A percentile compares a stretch with the other conserved stretches of the same genome.
phyloP scores from a whole-genome alignment of 2,329 filamentous ascomycete species.

The Penicillium sp. region DNA sequence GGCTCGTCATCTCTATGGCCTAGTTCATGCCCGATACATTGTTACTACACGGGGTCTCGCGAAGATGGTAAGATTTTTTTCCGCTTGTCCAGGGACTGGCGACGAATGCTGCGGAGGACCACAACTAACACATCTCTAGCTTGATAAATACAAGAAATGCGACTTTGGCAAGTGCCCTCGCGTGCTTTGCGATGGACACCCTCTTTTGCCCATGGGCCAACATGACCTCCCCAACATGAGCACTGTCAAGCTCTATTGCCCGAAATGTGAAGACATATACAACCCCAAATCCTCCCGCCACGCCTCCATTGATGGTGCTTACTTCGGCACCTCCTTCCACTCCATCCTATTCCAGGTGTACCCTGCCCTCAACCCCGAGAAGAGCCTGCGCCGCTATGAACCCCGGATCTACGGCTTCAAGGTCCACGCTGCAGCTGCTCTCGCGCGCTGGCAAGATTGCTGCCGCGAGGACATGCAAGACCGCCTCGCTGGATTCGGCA shows the following conservation, averaged over 20 bases:
- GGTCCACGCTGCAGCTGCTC: constrained; percentile 84
- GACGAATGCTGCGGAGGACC: not conserved
- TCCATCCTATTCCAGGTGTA: constrained; percentile 99
- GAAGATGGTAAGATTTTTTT: constrained; percentile 76
- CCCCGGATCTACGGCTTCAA: constrained; percentile 94
- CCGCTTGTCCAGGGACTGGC: not conserved
- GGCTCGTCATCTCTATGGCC: constrained; percentile 89
- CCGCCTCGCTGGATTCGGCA: constrained; percentile 67
- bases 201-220: constrained; percentile 91
- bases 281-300: constrained; percentile 98
- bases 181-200: constrained; percentile 91
- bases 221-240: constrained; percentile 86
- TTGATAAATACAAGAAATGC: constrained; percentile 98
- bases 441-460: constrained; percentile 87
- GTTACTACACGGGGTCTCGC: constrained; percentile 90
- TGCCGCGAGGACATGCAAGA: constrained; percentile 81
- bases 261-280: constrained; percentile 96
- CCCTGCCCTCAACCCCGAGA: constrained; percentile 82
- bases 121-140: constrained; percentile 55
- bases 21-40: constrained; percentile 95
- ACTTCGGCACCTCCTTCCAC: constrained; percentile 97
- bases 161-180: constrained; percentile 98
- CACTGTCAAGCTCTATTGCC: constrained; percentile 95
- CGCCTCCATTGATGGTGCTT: constrained; percentile 92
- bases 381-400: constrained; percentile 82